Evolutionary conservation across 1,284 basidiomycete genomes (phyloP).

Genomic region (Trametes versicolor): DNA sequence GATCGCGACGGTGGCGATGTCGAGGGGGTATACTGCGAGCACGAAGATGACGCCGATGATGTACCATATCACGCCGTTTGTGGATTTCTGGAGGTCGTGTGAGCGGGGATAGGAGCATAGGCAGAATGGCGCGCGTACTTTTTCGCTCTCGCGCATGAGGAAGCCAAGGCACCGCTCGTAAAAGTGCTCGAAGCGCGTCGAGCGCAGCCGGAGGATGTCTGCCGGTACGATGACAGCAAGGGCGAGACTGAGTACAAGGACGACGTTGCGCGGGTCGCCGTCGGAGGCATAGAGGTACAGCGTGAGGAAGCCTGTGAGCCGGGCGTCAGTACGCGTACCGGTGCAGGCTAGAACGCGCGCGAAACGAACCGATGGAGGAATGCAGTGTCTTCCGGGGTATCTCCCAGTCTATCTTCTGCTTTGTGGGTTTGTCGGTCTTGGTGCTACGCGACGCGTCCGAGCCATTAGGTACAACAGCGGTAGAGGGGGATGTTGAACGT

Average conservation of each 20-base stretch:
- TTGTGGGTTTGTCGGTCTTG: slow-evolving; percentile 6
- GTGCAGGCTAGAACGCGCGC: slow-evolving; percentile 17
- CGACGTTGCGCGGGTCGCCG: slow-evolving; percentile 64
- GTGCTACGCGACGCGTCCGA: slow-evolving; percentile 25
- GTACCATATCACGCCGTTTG: slow-evolving; percentile 97
- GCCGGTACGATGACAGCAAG: slow-evolving; percentile 78
- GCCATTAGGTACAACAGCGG: slow-evolving; percentile 5
- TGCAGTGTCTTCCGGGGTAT: slow-evolving; percentile 93
- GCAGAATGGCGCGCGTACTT: slow-evolving; percentile 54
- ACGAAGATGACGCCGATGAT: slow-evolving; percentile 90
- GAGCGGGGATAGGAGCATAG: neutral
- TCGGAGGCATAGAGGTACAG: slow-evolving; percentile 77
- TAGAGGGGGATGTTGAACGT: slow-evolving; percentile 20
- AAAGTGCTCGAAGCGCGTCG: slow-evolving; percentile 71
- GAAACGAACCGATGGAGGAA: slow-evolving; percentile 84
- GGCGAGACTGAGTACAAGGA: slow-evolving; percentile 71
- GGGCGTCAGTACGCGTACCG: slow-evolving; percentile 4
- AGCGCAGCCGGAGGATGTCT: slow-evolving; percentile 84
- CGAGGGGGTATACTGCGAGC: slow-evolving; percentile 83
- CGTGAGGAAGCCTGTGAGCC: slow-evolving; percentile 79
- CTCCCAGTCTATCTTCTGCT: slow-evolving; percentile 70
- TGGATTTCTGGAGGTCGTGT: slow-evolving; percentile 57
- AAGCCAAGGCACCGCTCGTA: slow-evolving; percentile 88
- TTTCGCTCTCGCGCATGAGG: slow-evolving; percentile 95
- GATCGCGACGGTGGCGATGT: slow-evolving; percentile 89